Evolutionary conservation across 352 stramenopile species (phyloP), one percentile per base, ranked within the genome.

Genomic region (Pythium biforme): DNA sequence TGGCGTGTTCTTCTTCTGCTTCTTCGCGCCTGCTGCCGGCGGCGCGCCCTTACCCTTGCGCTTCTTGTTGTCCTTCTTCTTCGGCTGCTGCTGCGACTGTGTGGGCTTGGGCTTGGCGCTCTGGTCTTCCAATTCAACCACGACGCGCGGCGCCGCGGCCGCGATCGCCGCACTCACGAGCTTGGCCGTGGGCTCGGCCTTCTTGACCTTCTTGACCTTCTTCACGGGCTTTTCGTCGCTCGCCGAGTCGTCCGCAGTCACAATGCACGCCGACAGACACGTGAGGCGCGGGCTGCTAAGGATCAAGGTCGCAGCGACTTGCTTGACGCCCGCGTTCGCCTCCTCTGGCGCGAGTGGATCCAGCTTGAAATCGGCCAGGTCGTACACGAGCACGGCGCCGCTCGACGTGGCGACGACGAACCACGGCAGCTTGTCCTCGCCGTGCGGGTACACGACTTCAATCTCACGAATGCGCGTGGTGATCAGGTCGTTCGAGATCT

Each of bases 311-410:
- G 81, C 89, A 20, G 73, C 73, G 33, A 92, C 63, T 0, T 82
- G 86, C 54, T 70, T 59, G 20, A 88, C 79, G 8, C 59, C 62
- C 12, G 69, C 79, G 70, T 92, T 90, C 14, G 69, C 70, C 37
- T 90, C 72, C n/a, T 83, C 77, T 0, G 82, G 77, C 0, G 72
- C 72, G 2, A 66, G 41, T 1, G 69, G 61, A 53, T 90, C 75
- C 27, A 92, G 65, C 52, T 59, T 77, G 40, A 93, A 89, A 8
- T 78, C 65, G 4, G 79, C 73, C 20, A 92, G 64, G 64, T 95
- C 81, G 81, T 81, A 95, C n/a, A 95, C 76, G 64, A 91, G 82
- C 34, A 95, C 79, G 22, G 74, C 71, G 34, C 86, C 86, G 52
- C 85, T 85, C 23, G 86, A 92, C 6, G 84, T 89, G 33, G 83